A percentile compares a stretch with the other conserved stretches of the same genome.
Evolutionary conservation across 345 rosid genomes (phyloP).

Genomic region (Geranium rotundifolium): DNA sequence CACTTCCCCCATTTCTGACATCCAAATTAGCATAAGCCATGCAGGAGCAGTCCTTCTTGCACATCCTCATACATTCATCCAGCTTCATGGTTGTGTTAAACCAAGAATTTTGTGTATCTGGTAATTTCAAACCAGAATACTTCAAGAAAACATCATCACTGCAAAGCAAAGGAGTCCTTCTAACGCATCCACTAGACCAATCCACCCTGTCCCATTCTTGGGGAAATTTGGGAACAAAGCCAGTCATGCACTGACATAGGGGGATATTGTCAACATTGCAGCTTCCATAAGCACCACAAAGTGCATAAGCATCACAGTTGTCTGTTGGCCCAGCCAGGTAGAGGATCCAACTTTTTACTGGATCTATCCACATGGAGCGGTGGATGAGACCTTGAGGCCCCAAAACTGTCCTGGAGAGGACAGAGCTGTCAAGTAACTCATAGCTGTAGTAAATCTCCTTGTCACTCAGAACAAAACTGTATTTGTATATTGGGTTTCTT

Average conservation of each 20-base stretch:
- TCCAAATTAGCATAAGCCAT: constrained; percentile 28
- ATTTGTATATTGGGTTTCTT: constrained; percentile 11
- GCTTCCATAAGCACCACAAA: constrained; percentile 28
- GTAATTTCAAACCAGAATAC: constrained; percentile 26
- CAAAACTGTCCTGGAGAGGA: constrained; percentile 19
- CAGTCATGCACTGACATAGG: constrained; percentile 27
- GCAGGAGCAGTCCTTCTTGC: constrained; percentile 36
- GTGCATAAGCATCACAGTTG: constrained; percentile 21
- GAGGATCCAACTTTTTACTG: constrained; percentile 12
- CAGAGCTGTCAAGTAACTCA: constrained; percentile 7
- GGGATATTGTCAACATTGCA: constrained; percentile 28
- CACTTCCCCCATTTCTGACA: constrained; percentile 18
- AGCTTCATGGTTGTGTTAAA: constrained; percentile 10
- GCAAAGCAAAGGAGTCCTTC: constrained; percentile 14
- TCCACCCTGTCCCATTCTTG: constrained; percentile 19
- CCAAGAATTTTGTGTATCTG: constrained; percentile 25
- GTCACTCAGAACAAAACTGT: constrained; percentile 19
- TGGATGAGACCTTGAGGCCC: constrained; percentile 18
- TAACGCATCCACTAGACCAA: constrained; percentile 34
- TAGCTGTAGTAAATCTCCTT: constrained; percentile 25
- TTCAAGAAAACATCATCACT: constrained; percentile 17
- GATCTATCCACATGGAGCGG: constrained; percentile 18
- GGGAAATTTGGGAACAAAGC: constrained; percentile 22
- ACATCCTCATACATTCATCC: constrained; percentile 17
- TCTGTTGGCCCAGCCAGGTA: constrained; percentile 22